These are phyloP conservation scores for Delonix regia DNA, from an alignment of 306 rosid species.

Conservation along the genomic window DNA sequence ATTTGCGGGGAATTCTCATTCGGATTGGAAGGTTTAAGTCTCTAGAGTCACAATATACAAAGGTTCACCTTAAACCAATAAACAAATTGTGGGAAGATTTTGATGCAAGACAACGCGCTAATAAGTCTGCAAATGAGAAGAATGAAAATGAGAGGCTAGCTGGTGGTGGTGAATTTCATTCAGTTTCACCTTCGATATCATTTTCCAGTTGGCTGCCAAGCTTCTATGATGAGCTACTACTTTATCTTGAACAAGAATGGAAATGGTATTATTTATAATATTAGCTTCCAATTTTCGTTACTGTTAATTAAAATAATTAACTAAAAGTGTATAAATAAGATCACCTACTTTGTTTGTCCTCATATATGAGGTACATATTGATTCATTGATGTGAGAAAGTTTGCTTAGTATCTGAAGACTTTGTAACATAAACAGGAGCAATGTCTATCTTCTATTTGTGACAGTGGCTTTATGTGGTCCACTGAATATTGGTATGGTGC, in stretches of 20 bases:
- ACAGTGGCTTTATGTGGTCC: not conserved
- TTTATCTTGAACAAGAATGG: slow-evolving; percentile 99
- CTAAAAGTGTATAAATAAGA: slow-evolving; percentile 10
- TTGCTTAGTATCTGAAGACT: not conserved
- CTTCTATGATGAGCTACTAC: slow-evolving; percentile 93
- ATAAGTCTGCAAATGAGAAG: slow-evolving; percentile 63
- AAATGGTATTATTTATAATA: slow-evolving; percentile 68
- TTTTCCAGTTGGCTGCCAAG: slow-evolving; percentile 87
- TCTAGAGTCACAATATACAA: slow-evolving; percentile 81
- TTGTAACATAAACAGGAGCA: not conserved
- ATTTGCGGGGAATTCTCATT: slow-evolving; percentile 89
- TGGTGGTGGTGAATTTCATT: slow-evolving; percentile 53
- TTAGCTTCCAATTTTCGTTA: slow-evolving; percentile 30
- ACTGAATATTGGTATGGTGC: too few species aligned
- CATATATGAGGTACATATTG: not conserved
- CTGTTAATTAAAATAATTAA: slow-evolving; percentile 5
- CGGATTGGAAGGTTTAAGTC: slow-evolving; percentile 98
- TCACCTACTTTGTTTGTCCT: not conserved
- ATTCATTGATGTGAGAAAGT: not conserved
- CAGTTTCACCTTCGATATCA: slow-evolving; percentile 54
- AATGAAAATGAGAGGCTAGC: slow-evolving; percentile 61
- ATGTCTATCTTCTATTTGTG: not conserved
- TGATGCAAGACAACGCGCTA: slow-evolving; percentile 63
- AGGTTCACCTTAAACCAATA: slow-evolving; percentile 92
- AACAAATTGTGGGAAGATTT: slow-evolving; percentile 93